Conservation (phyloP, 257 asterid genomes). For the Ilex asprella region DNA sequence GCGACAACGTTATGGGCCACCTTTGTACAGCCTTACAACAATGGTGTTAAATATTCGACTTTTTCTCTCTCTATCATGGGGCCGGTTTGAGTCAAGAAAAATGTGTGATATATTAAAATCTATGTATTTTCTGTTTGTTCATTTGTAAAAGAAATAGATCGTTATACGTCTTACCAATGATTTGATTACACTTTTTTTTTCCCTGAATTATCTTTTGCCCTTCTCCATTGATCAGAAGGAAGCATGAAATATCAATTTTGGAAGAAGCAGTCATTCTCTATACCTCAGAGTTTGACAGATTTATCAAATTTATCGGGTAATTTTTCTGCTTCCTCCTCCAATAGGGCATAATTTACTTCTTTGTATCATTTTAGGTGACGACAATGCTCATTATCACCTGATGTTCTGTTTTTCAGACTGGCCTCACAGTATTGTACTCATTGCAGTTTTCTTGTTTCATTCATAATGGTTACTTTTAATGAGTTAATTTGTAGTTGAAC, state of each 20-base stretch:
- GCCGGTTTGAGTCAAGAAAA: slow-evolving; percentile 44
- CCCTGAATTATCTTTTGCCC: slow-evolving; percentile 11
- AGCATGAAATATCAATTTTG: slow-evolving; percentile 49
- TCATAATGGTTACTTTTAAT: too few species aligned
- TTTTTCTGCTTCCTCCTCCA: slow-evolving; percentile 11
- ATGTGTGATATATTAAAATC: slow-evolving; percentile 42
- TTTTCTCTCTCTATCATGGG: slow-evolving; percentile 58
- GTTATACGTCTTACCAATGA: too few species aligned
- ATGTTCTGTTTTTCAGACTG: too few species aligned
- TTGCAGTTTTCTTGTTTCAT: too few species aligned
- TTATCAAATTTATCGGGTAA: slow-evolving; percentile 76
- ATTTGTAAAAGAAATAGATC: background rate
- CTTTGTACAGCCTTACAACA: slow-evolving; percentile 80
- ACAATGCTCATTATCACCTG: background rate
- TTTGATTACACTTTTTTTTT: background rate
- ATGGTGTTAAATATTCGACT: slow-evolving; percentile 69
- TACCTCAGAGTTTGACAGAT: slow-evolving; percentile 78
- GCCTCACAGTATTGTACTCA: too few species aligned
- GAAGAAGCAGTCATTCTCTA: slow-evolving; percentile 69
- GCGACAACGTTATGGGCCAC: slow-evolving; percentile 93
- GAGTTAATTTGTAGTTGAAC: too few species aligned
- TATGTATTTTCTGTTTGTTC: slow-evolving; percentile 1
- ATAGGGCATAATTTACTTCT: slow-evolving; percentile 3
- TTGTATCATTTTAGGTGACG: background rate
- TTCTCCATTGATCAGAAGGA: slow-evolving; percentile 44